These are phyloP conservation scores for Aspergillus udagawae DNA, from an alignment of 2,329 filamentous ascomycete species.

Conservation along the genomic window DNA sequence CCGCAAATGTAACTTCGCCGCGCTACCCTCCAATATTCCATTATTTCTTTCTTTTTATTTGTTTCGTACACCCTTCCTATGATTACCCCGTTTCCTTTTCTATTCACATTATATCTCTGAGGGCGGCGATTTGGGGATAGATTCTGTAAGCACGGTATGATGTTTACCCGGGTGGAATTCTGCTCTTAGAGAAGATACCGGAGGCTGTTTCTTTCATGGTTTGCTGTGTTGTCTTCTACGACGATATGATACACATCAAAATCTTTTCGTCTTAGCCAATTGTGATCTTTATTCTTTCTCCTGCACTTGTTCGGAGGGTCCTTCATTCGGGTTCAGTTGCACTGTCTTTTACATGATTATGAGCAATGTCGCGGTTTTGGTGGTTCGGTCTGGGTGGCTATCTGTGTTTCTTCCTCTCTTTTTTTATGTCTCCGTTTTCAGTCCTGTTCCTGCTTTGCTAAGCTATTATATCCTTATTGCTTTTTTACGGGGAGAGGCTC, in stretches of 20 bases:
- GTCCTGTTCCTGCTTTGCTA: slow-evolving; percentile 1
- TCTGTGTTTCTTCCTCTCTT: slow-evolving; percentile 17
- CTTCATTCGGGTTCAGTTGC: not conserved
- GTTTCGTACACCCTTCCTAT: slow-evolving; percentile 10
- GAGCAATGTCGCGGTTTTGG: slow-evolving; percentile 23
- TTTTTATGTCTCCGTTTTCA: not conserved
- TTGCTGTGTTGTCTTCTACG: slow-evolving; percentile 15
- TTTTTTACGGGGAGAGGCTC: slow-evolving; percentile 5
- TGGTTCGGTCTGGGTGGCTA: slow-evolving; percentile 21
- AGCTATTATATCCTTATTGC: slow-evolving; percentile 8
- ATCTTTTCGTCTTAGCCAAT: slow-evolving; percentile 5
- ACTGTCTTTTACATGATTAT: slow-evolving; percentile 20
- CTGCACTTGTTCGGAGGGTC: slow-evolving; percentile 6
- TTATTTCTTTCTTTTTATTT: slow-evolving; percentile 5
- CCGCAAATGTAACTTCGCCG: slow-evolving; percentile 31
- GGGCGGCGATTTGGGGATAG: slow-evolving; percentile 23
- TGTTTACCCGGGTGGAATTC: slow-evolving; percentile 16
- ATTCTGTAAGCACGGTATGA: slow-evolving; percentile 19
- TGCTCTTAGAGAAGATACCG: slow-evolving; percentile 21
- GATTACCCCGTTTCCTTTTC: slow-evolving; percentile 2
- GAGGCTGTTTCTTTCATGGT: slow-evolving; percentile 14
- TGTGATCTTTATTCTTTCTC: slow-evolving; percentile 6
- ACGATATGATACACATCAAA: slow-evolving; percentile 17
- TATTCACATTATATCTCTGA: slow-evolving; percentile 7
- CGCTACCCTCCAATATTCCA: slow-evolving; percentile 3